Conservation (phyloP, 1,284 basidiomycete species). For the Cryptococcus maquisensis region DNA sequence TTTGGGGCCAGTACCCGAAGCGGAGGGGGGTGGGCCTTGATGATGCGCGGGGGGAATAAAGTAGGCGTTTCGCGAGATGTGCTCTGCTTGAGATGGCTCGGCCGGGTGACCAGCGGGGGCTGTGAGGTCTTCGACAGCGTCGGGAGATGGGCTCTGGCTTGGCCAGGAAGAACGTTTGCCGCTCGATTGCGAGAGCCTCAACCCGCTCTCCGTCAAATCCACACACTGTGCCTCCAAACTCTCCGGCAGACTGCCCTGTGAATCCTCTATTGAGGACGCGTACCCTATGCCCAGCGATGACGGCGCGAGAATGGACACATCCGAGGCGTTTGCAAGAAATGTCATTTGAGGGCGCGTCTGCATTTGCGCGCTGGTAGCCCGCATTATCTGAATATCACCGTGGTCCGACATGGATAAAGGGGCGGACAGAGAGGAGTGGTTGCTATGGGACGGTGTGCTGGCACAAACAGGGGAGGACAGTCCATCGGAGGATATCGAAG, state of each 20-base stretch:
- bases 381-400: conserved; percentile 1
- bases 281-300: conserved; percentile 17
- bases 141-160: neutral
- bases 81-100: neutral
- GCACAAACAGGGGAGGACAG: conserved; percentile 11
- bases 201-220: conserved; percentile 18
- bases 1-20: conserved; percentile 2
- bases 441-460: neutral
- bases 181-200: neutral
- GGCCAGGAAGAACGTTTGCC: neutral
- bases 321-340: conserved; percentile 3
- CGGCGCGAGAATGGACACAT: conserved; percentile 18
- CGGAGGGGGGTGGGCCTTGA: neutral
- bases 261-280: conserved; percentile 10
- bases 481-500: neutral
- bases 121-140: too few relatives aligned
- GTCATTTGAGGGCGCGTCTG: neutral
- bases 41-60: conserved; percentile 10
- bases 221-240: conserved; percentile 20
- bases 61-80: conserved; percentile 11
- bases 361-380: neutral
- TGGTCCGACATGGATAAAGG: neutral
- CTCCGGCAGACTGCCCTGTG: conserved; percentile 21
- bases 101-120: neutral
- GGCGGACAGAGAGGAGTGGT: neutral